Conservation (phyloP, 345 rosid genomes). For the Dimocarpus longan region DNA sequence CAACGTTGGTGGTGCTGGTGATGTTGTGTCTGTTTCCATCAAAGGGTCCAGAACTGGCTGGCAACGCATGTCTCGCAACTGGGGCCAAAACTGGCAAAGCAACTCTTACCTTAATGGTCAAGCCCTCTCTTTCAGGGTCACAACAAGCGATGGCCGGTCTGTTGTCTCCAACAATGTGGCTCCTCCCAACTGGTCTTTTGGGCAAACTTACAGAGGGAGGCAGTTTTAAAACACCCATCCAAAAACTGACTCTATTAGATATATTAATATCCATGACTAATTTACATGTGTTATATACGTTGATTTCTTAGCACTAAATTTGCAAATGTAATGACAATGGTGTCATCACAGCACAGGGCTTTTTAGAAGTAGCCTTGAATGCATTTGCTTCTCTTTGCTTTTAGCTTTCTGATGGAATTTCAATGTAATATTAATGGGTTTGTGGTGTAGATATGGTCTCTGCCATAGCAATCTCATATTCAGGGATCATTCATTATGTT, state of each 20-base stretch:
- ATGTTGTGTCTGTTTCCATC: conserved; percentile 26
- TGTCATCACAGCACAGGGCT: not conserved
- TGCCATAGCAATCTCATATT: not conserved
- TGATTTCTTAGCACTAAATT: not conserved
- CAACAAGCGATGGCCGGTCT: conserved; percentile 24
- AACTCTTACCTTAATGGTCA: conserved; percentile 33
- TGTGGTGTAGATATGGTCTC: not conserved
- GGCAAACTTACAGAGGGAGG: conserved; percentile 24
- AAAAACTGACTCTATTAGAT: not conserved
- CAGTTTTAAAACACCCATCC: conserved; percentile 14
- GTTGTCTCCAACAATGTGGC: conserved; percentile 29
- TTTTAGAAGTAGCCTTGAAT: conserved; percentile 7
- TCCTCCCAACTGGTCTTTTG: conserved; percentile 34
- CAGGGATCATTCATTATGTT: not conserved
- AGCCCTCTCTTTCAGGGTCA: conserved; percentile 30
- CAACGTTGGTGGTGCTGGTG: conserved; percentile 37
- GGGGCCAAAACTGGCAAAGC: conserved; percentile 39
- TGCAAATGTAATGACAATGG: conserved; percentile 3
- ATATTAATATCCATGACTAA: not conserved
- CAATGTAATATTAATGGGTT: not conserved
- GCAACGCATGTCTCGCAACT: conserved; percentile 31
- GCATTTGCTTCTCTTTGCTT: not conserved
- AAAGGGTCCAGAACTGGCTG: conserved; percentile 29
- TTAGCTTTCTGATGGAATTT: not conserved
- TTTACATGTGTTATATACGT: not conserved